Conservation (phyloP, 78 protist species). For the Tieghemostelium lacteum region DNA sequence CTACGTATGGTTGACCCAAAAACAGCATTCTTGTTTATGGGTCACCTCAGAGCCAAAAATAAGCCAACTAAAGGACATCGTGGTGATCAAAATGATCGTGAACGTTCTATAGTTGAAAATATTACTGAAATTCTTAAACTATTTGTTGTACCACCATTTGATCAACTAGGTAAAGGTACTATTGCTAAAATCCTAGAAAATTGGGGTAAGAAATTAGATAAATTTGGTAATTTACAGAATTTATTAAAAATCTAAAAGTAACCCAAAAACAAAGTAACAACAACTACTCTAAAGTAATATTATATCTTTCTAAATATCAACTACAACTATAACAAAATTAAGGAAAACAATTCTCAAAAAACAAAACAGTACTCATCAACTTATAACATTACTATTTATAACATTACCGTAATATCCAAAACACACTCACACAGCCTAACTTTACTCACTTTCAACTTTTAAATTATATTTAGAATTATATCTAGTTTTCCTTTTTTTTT, state of each 20-base stretch:
- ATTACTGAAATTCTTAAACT: slow-evolving; percentile 65
- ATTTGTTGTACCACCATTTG: slow-evolving; percentile 74
- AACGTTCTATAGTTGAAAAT: slow-evolving; percentile 51
- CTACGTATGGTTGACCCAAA: slow-evolving; percentile 76
- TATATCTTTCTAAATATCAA: too few relatives aligned
- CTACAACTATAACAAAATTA: too few relatives aligned
- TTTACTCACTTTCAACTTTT: too few relatives aligned
- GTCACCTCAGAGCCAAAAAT: slow-evolving; percentile 72
- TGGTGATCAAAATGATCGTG: slow-evolving; percentile 76
- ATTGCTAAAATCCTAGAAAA: slow-evolving; percentile 55
- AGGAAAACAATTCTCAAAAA: too few relatives aligned
- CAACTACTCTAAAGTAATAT: neutral
- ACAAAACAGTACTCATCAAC: too few relatives aligned
- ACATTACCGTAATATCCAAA: too few relatives aligned
- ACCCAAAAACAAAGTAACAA: neutral
- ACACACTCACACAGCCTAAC: too few relatives aligned
- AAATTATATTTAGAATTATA: too few relatives aligned
- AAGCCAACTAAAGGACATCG: slow-evolving; percentile 54
- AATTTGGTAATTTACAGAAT: slow-evolving; percentile 69
- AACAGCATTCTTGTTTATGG: slow-evolving; percentile 74
- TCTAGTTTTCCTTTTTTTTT: too few relatives aligned
- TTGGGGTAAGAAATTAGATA: slow-evolving; percentile 78
- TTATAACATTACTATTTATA: too few relatives aligned
- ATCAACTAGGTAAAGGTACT: slow-evolving; percentile 75
- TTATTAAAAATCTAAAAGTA: slow-evolving; percentile 29